Evolutionary conservation across 805 yeast species (phyloP), one percentile per base, ranked within the genome.

Genomic region (Candida sphagnicola): DNA sequence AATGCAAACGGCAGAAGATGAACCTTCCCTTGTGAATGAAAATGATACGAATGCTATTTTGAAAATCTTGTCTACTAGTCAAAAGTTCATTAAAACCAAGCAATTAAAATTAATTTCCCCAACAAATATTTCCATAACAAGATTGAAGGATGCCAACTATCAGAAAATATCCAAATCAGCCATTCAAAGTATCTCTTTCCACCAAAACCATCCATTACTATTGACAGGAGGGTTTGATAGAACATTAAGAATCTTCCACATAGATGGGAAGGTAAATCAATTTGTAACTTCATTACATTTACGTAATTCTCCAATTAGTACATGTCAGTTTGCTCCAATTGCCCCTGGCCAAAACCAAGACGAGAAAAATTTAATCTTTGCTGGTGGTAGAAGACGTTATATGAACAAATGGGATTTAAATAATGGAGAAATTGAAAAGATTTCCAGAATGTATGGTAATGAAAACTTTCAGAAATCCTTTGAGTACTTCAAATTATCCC

Each of bases 161-260:
- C 74, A 77, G 33, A 79, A 77, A 42, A 64, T 77, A 4, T 78
- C 96, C 3, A 77, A 72, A 45, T 75, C 96, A 0, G 95, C 89
- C 0, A 77, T 93, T n/a, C 97, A 88, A 62, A 67, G 91, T 0
- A 54, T 93, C 28, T 72, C 85, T 4, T 93, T 93, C 75, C 99
- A 93, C 59, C 86, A 85, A 8, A 66, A 74, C 5, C 87, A 82
- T 49, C 95, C 99, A 29, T 67, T 93, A 21, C 65, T 91, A 33
- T 64, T 93, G 38, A 85, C 96, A 0, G 95, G 93, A 40, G 99
- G 99, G 16, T 90, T 83, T 57, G 99, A 93, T 59, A 74, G 86
- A 48, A 84, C 96, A 0, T 58, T 93, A 39, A 73, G 99, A 49
- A 70, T 93, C 11, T 93, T 82, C 59, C 95, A 91, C 54, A 78